Base-by-base conservation (phyloP, 768 basidiomycete genomes). In the Lactarius tabidus region DNA sequence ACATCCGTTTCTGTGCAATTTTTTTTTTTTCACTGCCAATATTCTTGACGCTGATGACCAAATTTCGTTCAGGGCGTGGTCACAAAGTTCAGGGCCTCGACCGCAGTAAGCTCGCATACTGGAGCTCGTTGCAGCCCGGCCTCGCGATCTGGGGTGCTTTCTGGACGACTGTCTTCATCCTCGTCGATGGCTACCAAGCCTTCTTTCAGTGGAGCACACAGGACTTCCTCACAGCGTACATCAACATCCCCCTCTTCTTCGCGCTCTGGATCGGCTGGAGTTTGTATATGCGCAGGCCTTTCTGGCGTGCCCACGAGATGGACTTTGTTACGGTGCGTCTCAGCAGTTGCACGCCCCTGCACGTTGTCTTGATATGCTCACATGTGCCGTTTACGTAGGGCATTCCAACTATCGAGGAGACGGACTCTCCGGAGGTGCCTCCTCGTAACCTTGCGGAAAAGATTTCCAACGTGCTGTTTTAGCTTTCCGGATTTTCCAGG, bases 391-490 rank as follows among this genome's bases (percentile, higher is more conserved):
- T 9, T 23, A 51, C 3, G 51, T 66, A 87, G 84, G 83, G 87
- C 60, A 86, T 90, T 63, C 89, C 89, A 2, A 81, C 83, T 0
- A 57, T 85, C 35, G 87, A 88, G 74, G 87, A 90, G 75, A 90
- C 89, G 0, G 89, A 88, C 68, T 55, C 71, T 6, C 83, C 83
- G 0, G 79, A 81, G 67, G 74, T 74, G 0, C 80, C 79, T 6
- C 86, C 87, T 3, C 78, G 68, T 57, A 85, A 81, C 26, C 70
- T 87, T 43, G 63, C 73, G 60, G 81, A 83, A 65, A 82, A 82
- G 67, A 79, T 88, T 62, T 81, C 78, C 59, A 75, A 75, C 3
- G 53, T 78, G 6, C 0, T 89, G 26, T 88, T 89, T 78, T 88
- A 77, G 65, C 43, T 59, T 35, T n/a, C n/a, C 23, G 23, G 23